phyloP scores from a whole-genome alignment of 163 green algal species.

The Volvox carteri region DNA sequence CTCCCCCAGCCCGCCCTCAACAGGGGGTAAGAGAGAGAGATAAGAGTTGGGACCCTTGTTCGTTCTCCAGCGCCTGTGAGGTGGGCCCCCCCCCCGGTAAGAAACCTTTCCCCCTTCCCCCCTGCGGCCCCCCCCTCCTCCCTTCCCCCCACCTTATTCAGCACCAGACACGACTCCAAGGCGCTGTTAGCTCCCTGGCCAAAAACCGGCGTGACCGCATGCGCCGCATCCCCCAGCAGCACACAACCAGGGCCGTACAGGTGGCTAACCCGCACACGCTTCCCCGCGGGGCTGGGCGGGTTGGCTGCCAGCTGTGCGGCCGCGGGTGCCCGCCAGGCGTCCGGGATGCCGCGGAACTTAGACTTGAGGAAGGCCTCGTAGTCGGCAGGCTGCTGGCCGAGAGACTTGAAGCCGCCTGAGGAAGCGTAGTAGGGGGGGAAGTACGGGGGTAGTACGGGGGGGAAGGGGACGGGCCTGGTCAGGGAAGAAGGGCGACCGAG shows the following conservation, averaged over 20 bases:
- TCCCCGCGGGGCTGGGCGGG: slow-evolving; percentile 54
- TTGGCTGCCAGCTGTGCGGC: slow-evolving; percentile 54
- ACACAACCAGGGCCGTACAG: slow-evolving; percentile 52
- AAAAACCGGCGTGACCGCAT: slow-evolving; percentile 70
- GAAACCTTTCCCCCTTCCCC: not conserved
- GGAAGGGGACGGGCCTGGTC: not conserved
- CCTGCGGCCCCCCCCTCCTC: not conserved
- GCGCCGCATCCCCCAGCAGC: slow-evolving; percentile 70
- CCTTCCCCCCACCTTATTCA: slow-evolving; percentile 55
- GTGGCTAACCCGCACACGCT: slow-evolving; percentile 47
- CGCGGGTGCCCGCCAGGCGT: slow-evolving; percentile 59
- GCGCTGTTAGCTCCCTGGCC: slow-evolving; percentile 68
- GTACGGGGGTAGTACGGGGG: not conserved
- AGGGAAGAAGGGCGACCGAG: too few species aligned
- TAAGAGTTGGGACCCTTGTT: too few species aligned
- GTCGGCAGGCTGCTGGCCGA: slow-evolving; percentile 9
- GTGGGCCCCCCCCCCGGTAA: too few species aligned
- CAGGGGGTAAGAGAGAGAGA: too few species aligned
- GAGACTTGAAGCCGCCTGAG: slow-evolving; percentile 53
- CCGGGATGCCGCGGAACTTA: slow-evolving; percentile 64
- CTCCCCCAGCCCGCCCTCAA: not conserved
- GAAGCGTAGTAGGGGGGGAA: not conserved
- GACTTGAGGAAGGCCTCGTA: slow-evolving; percentile 63
- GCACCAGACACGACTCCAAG: slow-evolving; percentile 65
- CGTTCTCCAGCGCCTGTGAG: too few species aligned